These are phyloP conservation scores for Rhizophagus prolifer DNA, from an alignment of 192 early-diverging fungal species.

Conservation along the genomic window DNA sequence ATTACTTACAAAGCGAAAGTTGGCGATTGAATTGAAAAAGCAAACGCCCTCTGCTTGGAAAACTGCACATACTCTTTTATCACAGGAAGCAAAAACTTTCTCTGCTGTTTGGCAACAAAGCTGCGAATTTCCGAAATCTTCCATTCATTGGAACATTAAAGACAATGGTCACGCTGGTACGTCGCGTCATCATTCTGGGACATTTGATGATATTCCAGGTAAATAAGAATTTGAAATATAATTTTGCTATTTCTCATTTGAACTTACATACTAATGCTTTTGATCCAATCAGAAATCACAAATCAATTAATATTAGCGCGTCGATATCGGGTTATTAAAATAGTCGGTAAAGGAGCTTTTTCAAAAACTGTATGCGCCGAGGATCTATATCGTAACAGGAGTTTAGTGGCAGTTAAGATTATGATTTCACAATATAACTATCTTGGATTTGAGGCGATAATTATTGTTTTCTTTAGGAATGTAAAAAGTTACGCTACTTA, in stretches of 20 bases:
- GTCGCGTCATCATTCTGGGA: not conserved
- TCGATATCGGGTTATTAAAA: constrained; percentile 14
- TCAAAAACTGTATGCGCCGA: constrained; percentile 11
- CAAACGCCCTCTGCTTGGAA: not conserved
- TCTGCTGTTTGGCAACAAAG: not conserved
- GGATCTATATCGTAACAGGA: not conserved
- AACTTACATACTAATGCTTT: not conserved
- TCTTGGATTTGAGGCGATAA: not conserved
- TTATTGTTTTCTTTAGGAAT: not conserved
- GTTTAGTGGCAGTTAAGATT: constrained; percentile 19
- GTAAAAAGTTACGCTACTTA: constrained; percentile 18
- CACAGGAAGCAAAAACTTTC: no score
- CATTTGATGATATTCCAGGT: not conserved
- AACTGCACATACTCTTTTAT: no score
- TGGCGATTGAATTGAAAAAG: not conserved
- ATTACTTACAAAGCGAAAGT: not conserved
- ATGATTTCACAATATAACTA: constrained; percentile 7
- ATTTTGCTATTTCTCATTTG: not conserved
- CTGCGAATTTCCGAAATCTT: not conserved
- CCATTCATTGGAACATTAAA: not conserved
- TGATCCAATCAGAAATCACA: not conserved
- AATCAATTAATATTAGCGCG: constrained; percentile 4
- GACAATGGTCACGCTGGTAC: not conserved
- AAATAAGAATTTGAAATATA: not conserved
- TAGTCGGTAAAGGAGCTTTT: constrained; percentile 9